phyloP scores from a whole-genome alignment of 2,329 filamentous ascomycete genomes.

The Microsporum canis region DNA sequence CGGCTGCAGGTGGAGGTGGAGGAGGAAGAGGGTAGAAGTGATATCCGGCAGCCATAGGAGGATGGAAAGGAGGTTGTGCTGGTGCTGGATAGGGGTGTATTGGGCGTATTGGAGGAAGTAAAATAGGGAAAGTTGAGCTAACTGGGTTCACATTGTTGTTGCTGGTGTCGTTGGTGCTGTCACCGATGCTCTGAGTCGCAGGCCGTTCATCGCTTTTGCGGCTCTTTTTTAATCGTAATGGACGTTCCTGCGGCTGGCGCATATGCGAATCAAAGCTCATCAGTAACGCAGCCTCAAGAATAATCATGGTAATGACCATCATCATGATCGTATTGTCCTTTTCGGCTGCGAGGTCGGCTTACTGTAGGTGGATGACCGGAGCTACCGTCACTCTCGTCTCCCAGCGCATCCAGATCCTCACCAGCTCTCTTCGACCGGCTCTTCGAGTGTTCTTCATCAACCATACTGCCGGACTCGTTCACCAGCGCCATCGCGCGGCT shows the following conservation, averaged over 20 bases:
- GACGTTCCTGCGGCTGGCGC: conserved; percentile 36
- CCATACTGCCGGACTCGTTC: conserved; percentile 17
- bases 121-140: conserved; percentile 22
- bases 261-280: neutral
- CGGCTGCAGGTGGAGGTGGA: conserved; percentile 20
- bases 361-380: conserved; percentile 36
- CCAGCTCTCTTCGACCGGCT: conserved; percentile 7
- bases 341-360: conserved; percentile 9
- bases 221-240: conserved; percentile 34
- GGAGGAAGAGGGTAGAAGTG: conserved; percentile 19
- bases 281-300: neutral
- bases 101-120: too few species aligned
- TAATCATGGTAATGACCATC: neutral
- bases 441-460: conserved; percentile 6
- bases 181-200: conserved; percentile 20
- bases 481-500: conserved; percentile 27
- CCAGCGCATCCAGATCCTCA: conserved; percentile 23
- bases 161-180: conserved; percentile 3
- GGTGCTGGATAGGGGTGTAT: neutral
- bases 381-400: conserved; percentile 36
- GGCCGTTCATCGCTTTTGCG: conserved; percentile 27
- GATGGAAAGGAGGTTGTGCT: neutral
- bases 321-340: too few species aligned
- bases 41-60: neutral
- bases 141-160: conserved; percentile 14